Evolutionary conservation across 2,329 filamentous ascomycete species (phyloP).

Genomic region (Didymella pinodella): DNA sequence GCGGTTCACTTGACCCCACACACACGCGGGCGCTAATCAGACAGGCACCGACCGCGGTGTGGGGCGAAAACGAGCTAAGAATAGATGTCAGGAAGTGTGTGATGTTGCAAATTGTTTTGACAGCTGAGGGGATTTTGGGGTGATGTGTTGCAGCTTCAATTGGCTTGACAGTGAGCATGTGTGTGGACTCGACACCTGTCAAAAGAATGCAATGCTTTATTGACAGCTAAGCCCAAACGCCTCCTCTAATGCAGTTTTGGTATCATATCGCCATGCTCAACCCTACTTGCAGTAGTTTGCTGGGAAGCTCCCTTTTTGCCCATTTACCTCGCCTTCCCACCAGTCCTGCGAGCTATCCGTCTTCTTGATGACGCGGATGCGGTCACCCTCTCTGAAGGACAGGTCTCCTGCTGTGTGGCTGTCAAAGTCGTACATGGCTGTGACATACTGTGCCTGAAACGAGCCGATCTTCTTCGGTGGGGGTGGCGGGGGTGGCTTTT

Average conservation of each 20-base stretch:
- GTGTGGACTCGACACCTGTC: not conserved
- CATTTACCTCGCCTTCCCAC: conserved; percentile 82
- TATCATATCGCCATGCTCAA: conserved; percentile 21
- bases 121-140: no score
- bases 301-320: conserved; percentile 75
- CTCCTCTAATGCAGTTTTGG: conserved; percentile 37
- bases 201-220: not conserved
- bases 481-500: conserved; percentile 79
- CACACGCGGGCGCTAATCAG: conserved; percentile 6
- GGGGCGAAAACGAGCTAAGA: conserved; percentile 4
- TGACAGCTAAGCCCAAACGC: conserved; percentile 11
- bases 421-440: conserved; percentile 77
- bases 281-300: conserved; percentile 76
- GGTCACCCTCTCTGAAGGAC: conserved; percentile 77
- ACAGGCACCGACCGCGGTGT: not conserved
- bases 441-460: conserved; percentile 65
- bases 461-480: conserved; percentile 66
- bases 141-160: no score
- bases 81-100: not conserved
- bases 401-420: conserved; percentile 76
- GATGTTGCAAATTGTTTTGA: no score
- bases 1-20: conserved; percentile 1
- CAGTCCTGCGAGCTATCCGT: conserved; percentile 83
- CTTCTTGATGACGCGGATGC: conserved; percentile 78
- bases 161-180: no score